Evolutionary conservation across 352 stramenopile species (phyloP).

Genomic region (Pythium utonaiense): DNA sequence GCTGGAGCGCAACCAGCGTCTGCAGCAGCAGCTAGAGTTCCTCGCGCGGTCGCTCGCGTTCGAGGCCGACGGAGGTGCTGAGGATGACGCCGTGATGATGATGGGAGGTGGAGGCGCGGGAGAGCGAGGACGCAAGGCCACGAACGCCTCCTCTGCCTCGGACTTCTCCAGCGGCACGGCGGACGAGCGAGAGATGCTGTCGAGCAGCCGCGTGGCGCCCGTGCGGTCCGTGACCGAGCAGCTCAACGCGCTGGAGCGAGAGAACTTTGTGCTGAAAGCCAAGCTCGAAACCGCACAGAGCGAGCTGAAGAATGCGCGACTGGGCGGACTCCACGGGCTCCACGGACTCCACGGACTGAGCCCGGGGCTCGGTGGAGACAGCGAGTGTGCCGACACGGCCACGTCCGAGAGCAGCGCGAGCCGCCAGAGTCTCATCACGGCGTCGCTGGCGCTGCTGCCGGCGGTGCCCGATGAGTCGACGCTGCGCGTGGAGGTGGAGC

Average conservation of each 20-base stretch:
- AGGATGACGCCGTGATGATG: background rate
- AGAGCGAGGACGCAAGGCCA: constrained; percentile 32
- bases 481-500: constrained; percentile 41
- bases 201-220: constrained; percentile 29
- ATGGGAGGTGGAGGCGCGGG: constrained; percentile 1
- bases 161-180: constrained; percentile 14
- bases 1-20: constrained; percentile 56
- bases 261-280: constrained; percentile 67
- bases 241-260: constrained; percentile 64
- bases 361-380: constrained; percentile 13
- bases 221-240: constrained; percentile 70
- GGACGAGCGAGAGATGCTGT: constrained; percentile 14
- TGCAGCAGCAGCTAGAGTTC: constrained; percentile 65
- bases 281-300: constrained; percentile 42
- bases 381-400: constrained; percentile 17
- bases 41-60: constrained; percentile 51
- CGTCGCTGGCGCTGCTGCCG: constrained; percentile 21
- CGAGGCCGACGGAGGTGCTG: constrained; percentile 14
- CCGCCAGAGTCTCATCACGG: constrained; percentile 16
- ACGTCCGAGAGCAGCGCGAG: constrained; percentile 33
- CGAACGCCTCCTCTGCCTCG: constrained; percentile 41
- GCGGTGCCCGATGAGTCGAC: constrained; percentile 22
- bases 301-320: constrained; percentile 33
- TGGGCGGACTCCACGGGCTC: background rate
- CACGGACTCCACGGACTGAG: constrained; percentile 14